A percentile compares a stretch with the other conserved stretches of the same genome.
These are phyloP conservation scores for Russula abietina DNA, from an alignment of 768 basidiomycete species.

Conservation along the genomic window DNA sequence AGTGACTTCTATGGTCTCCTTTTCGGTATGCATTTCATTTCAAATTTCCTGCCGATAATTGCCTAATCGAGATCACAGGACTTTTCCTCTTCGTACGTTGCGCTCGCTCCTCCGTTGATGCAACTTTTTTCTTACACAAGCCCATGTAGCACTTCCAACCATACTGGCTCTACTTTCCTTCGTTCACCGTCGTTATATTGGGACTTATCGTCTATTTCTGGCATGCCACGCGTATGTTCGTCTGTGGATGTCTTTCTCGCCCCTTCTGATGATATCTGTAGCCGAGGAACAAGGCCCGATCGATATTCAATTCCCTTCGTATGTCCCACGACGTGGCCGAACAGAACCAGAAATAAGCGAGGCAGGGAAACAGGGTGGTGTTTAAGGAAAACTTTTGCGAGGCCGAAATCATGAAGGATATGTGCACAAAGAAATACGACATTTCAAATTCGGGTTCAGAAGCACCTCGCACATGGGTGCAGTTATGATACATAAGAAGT, in stretches of 20 bases:
- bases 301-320: conserved; percentile 53
- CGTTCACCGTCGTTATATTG: conserved; percentile 61
- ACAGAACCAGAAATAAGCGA: background rate
- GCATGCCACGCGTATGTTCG: conserved; percentile 66
- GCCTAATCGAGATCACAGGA: conserved; percentile 28
- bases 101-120: background rate
- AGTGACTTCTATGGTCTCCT: conserved; percentile 85
- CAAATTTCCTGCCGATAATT: conserved; percentile 10
- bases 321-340: conserved; percentile 36
- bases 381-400: background rate
- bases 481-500: background rate
- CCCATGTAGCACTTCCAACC: conserved; percentile 62
- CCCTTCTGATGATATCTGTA: conserved; percentile 28
- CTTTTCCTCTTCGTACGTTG: conserved; percentile 48
- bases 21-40: conserved; percentile 42
- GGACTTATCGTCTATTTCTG: conserved; percentile 86
- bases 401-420: background rate
- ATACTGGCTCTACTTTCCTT: conserved; percentile 85
- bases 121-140: conserved; percentile 5
- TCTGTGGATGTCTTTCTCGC: background rate
- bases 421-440: background rate
- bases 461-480: background rate
- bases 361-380: background rate
- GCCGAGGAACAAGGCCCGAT: conserved; percentile 70
- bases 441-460: background rate